Percentiles rank a stretch among this genome's conserved stretches.
Evolutionary conservation across 495 filamentous ascomycete species (phyloP).

Genomic region (Annulohypoxylon stygium): DNA sequence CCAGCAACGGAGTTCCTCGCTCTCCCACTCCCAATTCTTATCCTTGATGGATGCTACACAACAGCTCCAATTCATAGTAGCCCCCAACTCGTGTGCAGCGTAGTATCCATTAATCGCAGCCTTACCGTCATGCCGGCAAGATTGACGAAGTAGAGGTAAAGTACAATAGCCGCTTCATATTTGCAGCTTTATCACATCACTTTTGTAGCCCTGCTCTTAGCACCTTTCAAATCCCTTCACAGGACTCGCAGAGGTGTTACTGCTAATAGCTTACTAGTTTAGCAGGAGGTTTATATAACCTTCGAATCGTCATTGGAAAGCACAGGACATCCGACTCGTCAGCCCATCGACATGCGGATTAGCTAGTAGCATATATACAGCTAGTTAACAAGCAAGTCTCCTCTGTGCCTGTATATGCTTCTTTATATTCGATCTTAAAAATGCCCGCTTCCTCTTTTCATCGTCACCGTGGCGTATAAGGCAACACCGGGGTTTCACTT

Average conservation of each 20-base stretch:
- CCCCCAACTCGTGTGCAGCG: no score
- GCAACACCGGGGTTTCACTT: slow-evolving; percentile 20
- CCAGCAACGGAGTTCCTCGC: no score
- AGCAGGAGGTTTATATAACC: background rate
- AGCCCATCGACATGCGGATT: background rate
- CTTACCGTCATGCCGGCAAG: no score
- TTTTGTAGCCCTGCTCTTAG: background rate
- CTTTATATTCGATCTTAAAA: background rate
- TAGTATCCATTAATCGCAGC: no score
- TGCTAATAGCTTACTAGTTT: background rate
- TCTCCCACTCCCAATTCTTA: no score
- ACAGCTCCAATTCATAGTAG: no score
- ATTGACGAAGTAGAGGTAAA: background rate
- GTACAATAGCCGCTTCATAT: background rate
- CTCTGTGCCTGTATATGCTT: background rate
- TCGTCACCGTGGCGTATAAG: slow-evolving; percentile 12
- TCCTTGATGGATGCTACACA: no score
- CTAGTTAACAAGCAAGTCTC: slow-evolving; percentile 6
- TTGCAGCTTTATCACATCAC: background rate
- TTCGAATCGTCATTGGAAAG: background rate
- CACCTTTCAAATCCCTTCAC: background rate
- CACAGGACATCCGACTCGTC: background rate
- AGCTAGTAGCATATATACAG: background rate
- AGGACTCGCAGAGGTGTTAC: background rate
- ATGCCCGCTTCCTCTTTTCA: background rate